Conservation (phyloP, 2,329 filamentous ascomycete species). For the Lanzia echinophila region DNA sequence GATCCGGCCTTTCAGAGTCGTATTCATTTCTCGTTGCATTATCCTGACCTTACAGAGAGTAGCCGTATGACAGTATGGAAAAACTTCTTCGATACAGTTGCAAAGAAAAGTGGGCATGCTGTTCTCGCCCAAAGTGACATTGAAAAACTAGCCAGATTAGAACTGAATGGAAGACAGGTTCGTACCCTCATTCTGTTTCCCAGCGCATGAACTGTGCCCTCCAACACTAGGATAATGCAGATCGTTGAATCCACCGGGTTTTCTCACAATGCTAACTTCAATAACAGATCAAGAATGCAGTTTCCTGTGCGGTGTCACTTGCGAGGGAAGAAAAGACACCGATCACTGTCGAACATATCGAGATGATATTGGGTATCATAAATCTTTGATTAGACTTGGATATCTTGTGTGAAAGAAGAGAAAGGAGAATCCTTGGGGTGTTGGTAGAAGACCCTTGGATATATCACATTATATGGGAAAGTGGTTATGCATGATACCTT, state of each 20-base stretch:
- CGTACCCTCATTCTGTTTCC: background rate
- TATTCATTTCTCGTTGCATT: constrained; percentile 4
- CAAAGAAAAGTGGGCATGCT: background rate
- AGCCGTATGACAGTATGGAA: background rate
- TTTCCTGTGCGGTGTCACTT: background rate
- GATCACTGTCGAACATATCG: constrained; percentile 1
- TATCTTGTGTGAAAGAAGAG: background rate
- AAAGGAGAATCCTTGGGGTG: background rate
- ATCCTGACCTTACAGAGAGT: background rate
- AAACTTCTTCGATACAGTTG: background rate
- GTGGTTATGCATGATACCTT: too few species aligned
- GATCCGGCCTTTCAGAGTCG: constrained; percentile 4
- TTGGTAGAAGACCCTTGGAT: background rate
- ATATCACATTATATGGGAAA: too few species aligned
- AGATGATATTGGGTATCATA: background rate
- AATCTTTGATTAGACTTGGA: background rate
- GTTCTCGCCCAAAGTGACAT: background rate
- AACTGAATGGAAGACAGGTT: constrained; percentile 4
- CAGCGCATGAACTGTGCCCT: background rate
- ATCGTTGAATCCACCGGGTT: background rate
- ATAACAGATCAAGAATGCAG: constrained; percentile 4
- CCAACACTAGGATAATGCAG: background rate
- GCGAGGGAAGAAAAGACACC: background rate
- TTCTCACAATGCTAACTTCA: background rate
- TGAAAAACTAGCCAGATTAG: background rate